These are phyloP conservation scores for Tilletia horrida DNA, from an alignment of 1,284 basidiomycete species.

Conservation along the genomic window DNA sequence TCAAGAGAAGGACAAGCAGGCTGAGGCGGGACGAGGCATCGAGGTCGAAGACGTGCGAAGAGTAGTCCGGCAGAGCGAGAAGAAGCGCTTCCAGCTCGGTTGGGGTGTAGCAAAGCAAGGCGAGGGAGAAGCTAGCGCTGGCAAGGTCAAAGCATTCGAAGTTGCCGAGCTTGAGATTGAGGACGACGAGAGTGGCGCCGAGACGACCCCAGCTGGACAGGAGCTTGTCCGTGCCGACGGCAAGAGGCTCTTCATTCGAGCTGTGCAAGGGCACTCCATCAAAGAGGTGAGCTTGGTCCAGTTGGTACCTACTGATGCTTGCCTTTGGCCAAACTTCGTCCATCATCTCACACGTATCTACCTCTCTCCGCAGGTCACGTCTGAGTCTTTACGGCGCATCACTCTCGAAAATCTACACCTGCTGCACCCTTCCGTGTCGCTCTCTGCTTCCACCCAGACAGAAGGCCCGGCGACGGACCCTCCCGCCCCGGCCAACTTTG, in stretches of 20 bases:
- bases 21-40: slow-evolving; percentile 17
- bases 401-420: not conserved
- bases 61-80: slow-evolving; percentile 41
- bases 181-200: slow-evolving; percentile 22
- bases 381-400: slow-evolving; percentile 11
- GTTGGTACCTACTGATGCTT: not conserved
- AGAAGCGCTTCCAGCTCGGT: slow-evolving; percentile 45
- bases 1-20: slow-evolving; percentile 20
- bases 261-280: slow-evolving; percentile 89
- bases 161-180: slow-evolving; percentile 21
- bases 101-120: slow-evolving; percentile 16
- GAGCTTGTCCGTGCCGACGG: not conserved
- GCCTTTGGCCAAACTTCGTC: too few relatives aligned
- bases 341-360: not conserved
- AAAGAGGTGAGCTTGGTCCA: slow-evolving; percentile 61
- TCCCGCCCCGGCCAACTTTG: not conserved
- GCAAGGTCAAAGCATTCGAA: not conserved
- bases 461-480: not conserved
- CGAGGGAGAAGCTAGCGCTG: slow-evolving; percentile 6
- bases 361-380: slow-evolving; percentile 5
- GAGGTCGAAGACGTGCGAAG: slow-evolving; percentile 32
- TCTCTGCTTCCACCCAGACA: not conserved
- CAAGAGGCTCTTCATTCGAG: slow-evolving; percentile 64
- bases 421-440: not conserved
- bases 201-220: slow-evolving; percentile 11